A percentile compares a stretch with the other conserved stretches of the same genome.
Conservation (phyloP, 169 alveolate genomes). For the Besnoitia besnoiti region DNA sequence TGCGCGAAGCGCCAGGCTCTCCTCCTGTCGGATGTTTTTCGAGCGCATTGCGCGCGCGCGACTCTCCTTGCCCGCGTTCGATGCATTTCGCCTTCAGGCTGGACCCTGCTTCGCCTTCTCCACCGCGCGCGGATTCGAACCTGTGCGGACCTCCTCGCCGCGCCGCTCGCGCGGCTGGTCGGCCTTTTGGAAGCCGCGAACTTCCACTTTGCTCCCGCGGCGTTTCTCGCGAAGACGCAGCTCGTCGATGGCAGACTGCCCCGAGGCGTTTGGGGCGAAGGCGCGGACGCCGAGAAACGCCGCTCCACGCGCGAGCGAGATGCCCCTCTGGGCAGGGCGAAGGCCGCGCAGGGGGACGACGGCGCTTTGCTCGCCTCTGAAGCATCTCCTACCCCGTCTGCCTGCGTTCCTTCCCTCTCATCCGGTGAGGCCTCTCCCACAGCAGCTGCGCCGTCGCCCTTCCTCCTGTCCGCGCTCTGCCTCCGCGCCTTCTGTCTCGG, state of each 20-base stretch:
- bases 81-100: background rate
- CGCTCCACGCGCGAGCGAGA: no score
- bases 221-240: background rate
- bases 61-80: background rate
- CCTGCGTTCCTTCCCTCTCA: background rate
- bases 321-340: no score
- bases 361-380: background rate
- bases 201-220: background rate
- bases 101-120: background rate
- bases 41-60: background rate
- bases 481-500: slow-evolving; percentile 24
- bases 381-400: background rate
- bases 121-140: slow-evolving; percentile 12
- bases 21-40: background rate
- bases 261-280: background rate
- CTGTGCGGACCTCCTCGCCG: slow-evolving; percentile 19
- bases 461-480: background rate
- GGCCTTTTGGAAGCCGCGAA: background rate
- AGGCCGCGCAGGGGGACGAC: no score
- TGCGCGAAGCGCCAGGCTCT: background rate
- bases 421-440: background rate
- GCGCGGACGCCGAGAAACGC: no score
- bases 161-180: background rate
- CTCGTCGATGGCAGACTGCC: background rate
- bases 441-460: background rate